phyloP scores from a whole-genome alignment of 1,139 yeast genomes.

The Hemisphaericaspora lyxosophila region DNA sequence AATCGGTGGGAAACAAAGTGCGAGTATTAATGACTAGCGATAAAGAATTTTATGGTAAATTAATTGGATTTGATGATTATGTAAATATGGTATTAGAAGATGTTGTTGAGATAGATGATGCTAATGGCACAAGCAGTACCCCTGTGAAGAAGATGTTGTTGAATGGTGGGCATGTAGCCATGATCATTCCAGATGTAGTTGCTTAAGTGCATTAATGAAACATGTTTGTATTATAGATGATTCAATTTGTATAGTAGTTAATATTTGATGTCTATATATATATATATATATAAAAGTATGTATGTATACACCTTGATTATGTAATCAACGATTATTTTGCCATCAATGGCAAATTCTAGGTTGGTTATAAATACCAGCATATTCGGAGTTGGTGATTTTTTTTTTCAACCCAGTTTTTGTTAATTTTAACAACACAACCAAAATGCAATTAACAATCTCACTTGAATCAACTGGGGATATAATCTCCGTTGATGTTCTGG shows the following conservation, averaged over 20 bases:
- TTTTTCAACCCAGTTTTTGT: background rate
- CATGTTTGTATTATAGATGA: background rate
- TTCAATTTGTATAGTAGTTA: too few species aligned
- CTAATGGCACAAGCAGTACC: conserved; percentile 27
- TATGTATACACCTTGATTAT: background rate
- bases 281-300: too few species aligned
- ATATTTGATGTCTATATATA: too few species aligned
- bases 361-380: too few species aligned
- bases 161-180: conserved; percentile 86
- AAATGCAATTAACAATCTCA: conserved; percentile 41
- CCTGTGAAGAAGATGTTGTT: conserved; percentile 69
- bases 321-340: background rate
- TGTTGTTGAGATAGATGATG: conserved; percentile 58
- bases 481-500: conserved; percentile 57
- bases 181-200: conserved; percentile 43
- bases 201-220: background rate
- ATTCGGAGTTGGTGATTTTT: too few species aligned
- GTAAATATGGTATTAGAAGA: conserved; percentile 89
- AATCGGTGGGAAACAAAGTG: conserved; percentile 76
- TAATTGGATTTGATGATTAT: conserved; percentile 92
- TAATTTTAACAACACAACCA: too few species aligned
- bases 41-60: conserved; percentile 78
- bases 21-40: conserved; percentile 76
- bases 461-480: conserved; percentile 30
- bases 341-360: background rate